Base-by-base conservation (phyloP, 257 asterid genomes). In the Plantago elongata region DNA sequence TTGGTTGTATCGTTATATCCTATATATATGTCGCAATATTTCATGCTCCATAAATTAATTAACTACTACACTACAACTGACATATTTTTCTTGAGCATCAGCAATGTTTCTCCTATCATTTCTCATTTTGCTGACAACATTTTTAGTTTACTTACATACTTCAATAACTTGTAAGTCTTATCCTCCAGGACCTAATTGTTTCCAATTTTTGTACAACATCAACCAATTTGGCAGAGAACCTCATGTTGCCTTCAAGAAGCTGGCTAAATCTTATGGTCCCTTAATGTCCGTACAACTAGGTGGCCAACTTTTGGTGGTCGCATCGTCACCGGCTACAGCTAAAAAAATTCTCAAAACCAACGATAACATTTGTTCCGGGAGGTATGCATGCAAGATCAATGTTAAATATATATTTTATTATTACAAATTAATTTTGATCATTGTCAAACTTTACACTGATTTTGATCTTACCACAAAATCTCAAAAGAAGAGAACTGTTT, bases 131-230 rank as follows among this genome's bases (percentile, higher is more conserved):
- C 58, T 56, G 34, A 22, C 9, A 54, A 50, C 13, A 15, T 34
- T 54, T 2, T 1, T 40, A 46, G 18, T 30, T 50, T 60, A 13
- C 51, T 37, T 14, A 12, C 30, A 44, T 22, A 46, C 12, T 43
- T 50, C 30, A 16, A n/a, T 62, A 48, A 8, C 11, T 42, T 59
- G 51, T 3, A 59, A 59, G 15, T 51, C 43, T 22, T 2, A 1
- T 59, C 73, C 73, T 43, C 73, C 73, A 16, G 73, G 73, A 9
- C 73, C 73, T 9, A 51, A 15, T 15, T 3, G 14, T 27, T 52
- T 17, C 34, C 62, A 61, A 44, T 13, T 68, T 45, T 9, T 61
- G 1, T 3, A 17, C 10, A 68, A 45, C 42, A 29, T 68, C 7
- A 42, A 62, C n/a, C 13, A 44, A 17, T 42, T 44, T 18, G 45